Percentiles rank a stretch among this genome's conserved stretches.
These are phyloP conservation scores for Prototheca wickerhamii DNA, from an alignment of 163 green algal species.

Conservation along the genomic window DNA sequence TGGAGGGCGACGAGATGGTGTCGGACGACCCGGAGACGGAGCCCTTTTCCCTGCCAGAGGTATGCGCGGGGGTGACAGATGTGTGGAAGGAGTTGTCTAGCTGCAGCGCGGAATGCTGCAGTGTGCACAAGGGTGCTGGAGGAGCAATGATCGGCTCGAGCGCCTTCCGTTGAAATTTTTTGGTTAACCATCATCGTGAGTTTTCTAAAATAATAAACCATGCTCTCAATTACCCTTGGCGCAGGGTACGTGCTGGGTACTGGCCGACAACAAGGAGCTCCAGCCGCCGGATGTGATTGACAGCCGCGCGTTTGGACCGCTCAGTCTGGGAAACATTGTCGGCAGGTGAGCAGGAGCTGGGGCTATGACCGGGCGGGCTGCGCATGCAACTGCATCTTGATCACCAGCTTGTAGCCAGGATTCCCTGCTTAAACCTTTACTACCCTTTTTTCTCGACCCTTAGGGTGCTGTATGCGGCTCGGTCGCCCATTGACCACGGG, in stretches of 20 bases:
- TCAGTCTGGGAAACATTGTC: conserved; percentile 53
- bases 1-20: conserved; percentile 61
- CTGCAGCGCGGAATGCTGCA: background rate
- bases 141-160: too few species aligned
- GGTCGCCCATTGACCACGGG: background rate
- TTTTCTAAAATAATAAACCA: too few species aligned
- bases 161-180: background rate
- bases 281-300: conserved; percentile 41
- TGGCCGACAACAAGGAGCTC: conserved; percentile 64
- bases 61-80: background rate
- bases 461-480: background rate
- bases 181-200: too few species aligned
- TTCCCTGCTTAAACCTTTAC: too few species aligned
- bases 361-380: too few species aligned
- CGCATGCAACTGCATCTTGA: too few species aligned
- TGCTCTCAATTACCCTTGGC: background rate
- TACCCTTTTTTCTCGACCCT: background rate
- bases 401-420: too few species aligned
- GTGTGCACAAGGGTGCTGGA: too few species aligned
- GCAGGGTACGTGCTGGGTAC: conserved; percentile 65
- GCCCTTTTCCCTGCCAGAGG: background rate
- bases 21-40: conserved; percentile 19
- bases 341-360: background rate
- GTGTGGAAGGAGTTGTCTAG: background rate
- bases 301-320: conserved; percentile 64